Evolutionary conservation across 2,329 filamentous ascomycete genomes (phyloP).

Genomic region (Neopestalotiopsis sp.): DNA sequence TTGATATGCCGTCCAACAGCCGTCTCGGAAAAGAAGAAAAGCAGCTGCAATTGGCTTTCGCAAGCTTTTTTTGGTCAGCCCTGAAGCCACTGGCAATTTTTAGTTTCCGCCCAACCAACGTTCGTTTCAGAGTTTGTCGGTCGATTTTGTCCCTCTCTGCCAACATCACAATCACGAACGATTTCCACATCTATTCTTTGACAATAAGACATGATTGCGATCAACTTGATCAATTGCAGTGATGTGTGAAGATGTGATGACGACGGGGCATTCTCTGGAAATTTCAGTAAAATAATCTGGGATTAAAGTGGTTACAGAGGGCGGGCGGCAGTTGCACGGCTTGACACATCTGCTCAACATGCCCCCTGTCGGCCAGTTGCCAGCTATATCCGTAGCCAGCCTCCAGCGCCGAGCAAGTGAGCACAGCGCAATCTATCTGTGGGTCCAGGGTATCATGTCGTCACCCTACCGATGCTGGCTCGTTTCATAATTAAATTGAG

Average conservation of each 20-base stretch:
- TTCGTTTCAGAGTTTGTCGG: neutral
- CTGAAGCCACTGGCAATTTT: neutral
- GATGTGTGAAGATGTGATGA: neutral
- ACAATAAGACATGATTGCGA: neutral
- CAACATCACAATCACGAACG: neutral
- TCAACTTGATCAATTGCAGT: neutral
- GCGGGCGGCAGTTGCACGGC: neutral
- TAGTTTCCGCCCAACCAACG: neutral
- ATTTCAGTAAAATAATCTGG: no score
- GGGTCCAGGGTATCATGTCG: slow-evolving; percentile 7
- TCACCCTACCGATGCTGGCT: slow-evolving; percentile 11
- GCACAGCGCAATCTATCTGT: slow-evolving; percentile 13
- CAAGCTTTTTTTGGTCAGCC: neutral
- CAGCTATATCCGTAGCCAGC: neutral
- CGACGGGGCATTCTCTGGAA: no score
- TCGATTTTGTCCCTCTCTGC: neutral
- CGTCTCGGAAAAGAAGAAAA: neutral
- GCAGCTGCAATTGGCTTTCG: neutral
- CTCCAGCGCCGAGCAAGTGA: no score
- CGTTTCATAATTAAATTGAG: slow-evolving; percentile 14
- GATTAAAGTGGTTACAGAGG: neutral
- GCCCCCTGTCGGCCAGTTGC: neutral
- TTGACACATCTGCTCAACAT: no score
- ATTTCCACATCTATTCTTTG: neutral
- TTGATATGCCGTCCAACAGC: neutral